phyloP scores from a whole-genome alignment of 257 asterid genomes.

The Voacanga thouarsii region DNA sequence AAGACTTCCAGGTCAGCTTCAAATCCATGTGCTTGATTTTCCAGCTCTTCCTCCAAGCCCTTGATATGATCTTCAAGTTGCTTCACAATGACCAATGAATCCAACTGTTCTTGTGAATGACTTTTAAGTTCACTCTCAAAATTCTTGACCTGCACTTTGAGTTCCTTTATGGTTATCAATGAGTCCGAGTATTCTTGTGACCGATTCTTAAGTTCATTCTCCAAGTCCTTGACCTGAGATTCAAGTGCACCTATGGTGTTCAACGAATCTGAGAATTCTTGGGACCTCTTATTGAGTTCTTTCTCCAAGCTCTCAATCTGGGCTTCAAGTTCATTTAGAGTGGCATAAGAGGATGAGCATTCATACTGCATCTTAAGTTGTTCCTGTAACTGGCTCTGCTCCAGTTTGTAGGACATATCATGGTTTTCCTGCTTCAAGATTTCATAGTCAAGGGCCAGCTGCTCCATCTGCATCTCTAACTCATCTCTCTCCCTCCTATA shows the following conservation, averaged over 20 bases:
- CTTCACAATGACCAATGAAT: conserved; percentile 38
- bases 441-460: conserved; percentile 95
- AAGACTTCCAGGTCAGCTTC: conserved; percentile 72
- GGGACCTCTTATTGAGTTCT: conserved; percentile 42
- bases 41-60: conserved; percentile 82
- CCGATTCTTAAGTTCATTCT: conserved; percentile 47
- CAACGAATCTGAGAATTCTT: conserved; percentile 28
- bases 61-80: conserved; percentile 61
- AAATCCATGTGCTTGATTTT: conserved; percentile 64
- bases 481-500: conserved; percentile 75
- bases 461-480: conserved; percentile 91
- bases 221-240: conserved; percentile 55
- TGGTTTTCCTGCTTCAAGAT: conserved; percentile 92
- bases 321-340: conserved; percentile 55
- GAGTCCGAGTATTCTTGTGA: conserved; percentile 47
- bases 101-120: conserved; percentile 43
- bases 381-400: conserved; percentile 85
- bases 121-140: conserved; percentile 56
- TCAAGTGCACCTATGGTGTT: conserved; percentile 53
- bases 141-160: conserved; percentile 56
- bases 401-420: conserved; percentile 65
- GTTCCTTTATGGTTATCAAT: conserved; percentile 46
- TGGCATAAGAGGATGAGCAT: conserved; percentile 57
- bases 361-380: conserved; percentile 87
- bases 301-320: conserved; percentile 69